Evolutionary conservation across 495 filamentous ascomycete genomes (phyloP), one percentile per base, ranked within the genome.

Genomic region (Bombardia bombarda): DNA sequence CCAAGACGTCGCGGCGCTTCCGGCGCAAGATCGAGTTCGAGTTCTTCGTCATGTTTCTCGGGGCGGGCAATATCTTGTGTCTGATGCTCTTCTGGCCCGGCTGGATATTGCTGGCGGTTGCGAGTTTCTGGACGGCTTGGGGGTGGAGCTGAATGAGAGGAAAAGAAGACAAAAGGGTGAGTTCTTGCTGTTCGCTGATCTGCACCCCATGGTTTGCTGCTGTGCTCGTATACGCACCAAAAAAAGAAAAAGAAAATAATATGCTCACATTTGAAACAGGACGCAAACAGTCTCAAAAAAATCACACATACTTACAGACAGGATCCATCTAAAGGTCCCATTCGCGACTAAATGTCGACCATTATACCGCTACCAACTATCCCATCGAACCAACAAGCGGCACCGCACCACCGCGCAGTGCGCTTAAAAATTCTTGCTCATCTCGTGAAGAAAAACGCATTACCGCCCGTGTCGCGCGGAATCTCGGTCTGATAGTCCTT

Each of bases 381-480:
- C n/a, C n/a, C n/a, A n/a, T n/a, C n/a, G n/a, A n/a, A n/a, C n/a
- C n/a, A n/a, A n/a, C n/a, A n/a, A n/a, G n/a, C n/a, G n/a, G n/a
- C n/a, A n/a, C n/a, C n/a, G 26, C 26, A 30, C 18, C 22, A 13
- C 8, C 19, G 4, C 32, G 28, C 28, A 35, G 9, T 3, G 17
- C 3, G n/a, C 21, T 26, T 16, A 17, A 7, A 36, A 13, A 19
- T 13, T 8, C 28, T 20, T 14, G 25, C 31, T 54, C 41, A 61
- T 42, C 51, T 58, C 40, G 75, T 82, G 54, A 94, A 95, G 72
- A 98, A 98, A 60, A 95, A 95, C 3, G 86, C 75, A 65, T 98
- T 98, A 10, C 92, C 90, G 18, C 82, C 81, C 3, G 76, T 71
- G 72, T 98, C 92, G 44, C 86, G 78, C 57, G 84, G 72, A 40